Evolutionary conservation across 495 filamentous ascomycete species (phyloP), one percentile per base, ranked within the genome.

Genomic region (Penicillium mononematosum): DNA sequence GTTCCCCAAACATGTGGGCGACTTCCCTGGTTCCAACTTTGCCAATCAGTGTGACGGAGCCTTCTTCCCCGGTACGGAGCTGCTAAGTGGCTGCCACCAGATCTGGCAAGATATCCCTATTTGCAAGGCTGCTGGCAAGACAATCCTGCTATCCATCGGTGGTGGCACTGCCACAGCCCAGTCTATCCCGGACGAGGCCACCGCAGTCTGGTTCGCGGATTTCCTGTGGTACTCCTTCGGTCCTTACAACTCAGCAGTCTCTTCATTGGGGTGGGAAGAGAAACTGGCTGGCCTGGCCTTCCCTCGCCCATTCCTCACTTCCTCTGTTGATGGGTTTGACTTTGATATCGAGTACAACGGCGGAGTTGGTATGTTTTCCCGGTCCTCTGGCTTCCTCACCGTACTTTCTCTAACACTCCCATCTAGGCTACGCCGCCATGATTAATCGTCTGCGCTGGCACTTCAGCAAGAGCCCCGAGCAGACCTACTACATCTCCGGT

Each of bases 301-400:
- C 17, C 78, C 80, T 56, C 81, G 86, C 54, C 88, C 88, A 2
- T 88, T 90, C 61, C 79, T 80, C 9, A 61, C 77, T 29, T 79
- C 81, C 24, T 71, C 81, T 7, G 67, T 90, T 51, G 88, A 91
- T 69, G 87, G 88, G 4, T 90, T 90, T 56, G 88, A 91, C 60
- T 81, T 88, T 60, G 85, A 88, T 72, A 78, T 86, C 36, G 85
- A 88, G 63, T 59, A 72, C 63, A 57, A 71, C 66, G 61, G 78
- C 65, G 31, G 65, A 64, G 44, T 63, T 72, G 68, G 81, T 78
- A 81, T 56, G 74, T 69, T 69, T 63, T 51, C 48, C n/a, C 44
- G 53, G 53, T n/a, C 48, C 38, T 10, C 49, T 58, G 14, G 39
- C 49, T 36, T 41, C 6, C 6, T 51, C 1, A 49, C 53, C 4